Evolutionary conservation across 495 filamentous ascomycete species (phyloP).

Genomic region (Neurospora sp.): DNA sequence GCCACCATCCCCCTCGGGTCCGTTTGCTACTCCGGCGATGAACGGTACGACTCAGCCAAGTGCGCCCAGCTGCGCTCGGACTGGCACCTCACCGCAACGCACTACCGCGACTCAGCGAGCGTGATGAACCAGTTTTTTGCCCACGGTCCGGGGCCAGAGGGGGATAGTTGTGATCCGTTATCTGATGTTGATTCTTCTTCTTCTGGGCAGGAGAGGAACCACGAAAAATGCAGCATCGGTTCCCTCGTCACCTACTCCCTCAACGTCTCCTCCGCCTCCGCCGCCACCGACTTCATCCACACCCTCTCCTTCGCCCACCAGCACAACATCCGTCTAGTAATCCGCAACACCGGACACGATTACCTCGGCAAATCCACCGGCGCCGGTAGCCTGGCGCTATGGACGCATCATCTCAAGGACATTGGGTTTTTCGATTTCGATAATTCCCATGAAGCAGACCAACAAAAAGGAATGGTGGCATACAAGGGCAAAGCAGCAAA

Average conservation of each 20-base stretch:
- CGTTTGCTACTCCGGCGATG: conserved; percentile 25
- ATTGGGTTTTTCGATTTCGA: conserved; percentile 31
- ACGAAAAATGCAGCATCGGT: conserved; percentile 35
- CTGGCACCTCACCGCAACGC: conserved; percentile 15
- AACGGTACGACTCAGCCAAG: conserved; percentile 4
- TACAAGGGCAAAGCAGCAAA: conserved; percentile 37
- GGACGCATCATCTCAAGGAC: conserved; percentile 39
- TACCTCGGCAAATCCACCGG: conserved; percentile 36
- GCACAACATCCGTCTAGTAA: conserved; percentile 31
- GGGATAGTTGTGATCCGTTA: background rate
- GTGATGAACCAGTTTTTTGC: conserved; percentile 33
- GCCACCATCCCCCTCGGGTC: conserved; percentile 36
- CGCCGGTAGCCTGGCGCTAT: conserved; percentile 33
- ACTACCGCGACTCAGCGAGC: conserved; percentile 33
- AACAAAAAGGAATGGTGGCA: background rate
- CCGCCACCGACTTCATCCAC: conserved; percentile 21
- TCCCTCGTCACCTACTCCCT: conserved; percentile 44
- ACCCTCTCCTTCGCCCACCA: conserved; percentile 32
- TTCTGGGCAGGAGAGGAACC: too few species aligned
- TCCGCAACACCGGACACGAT: conserved; percentile 35
- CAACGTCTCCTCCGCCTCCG: conserved; percentile 25
- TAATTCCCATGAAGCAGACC: background rate
- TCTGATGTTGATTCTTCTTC: too few species aligned
- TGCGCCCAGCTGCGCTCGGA: conserved; percentile 6
- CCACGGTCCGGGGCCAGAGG: background rate